Conservation (phyloP, 441 rosid genomes). For the Arabidopsis hybrid region DNA sequence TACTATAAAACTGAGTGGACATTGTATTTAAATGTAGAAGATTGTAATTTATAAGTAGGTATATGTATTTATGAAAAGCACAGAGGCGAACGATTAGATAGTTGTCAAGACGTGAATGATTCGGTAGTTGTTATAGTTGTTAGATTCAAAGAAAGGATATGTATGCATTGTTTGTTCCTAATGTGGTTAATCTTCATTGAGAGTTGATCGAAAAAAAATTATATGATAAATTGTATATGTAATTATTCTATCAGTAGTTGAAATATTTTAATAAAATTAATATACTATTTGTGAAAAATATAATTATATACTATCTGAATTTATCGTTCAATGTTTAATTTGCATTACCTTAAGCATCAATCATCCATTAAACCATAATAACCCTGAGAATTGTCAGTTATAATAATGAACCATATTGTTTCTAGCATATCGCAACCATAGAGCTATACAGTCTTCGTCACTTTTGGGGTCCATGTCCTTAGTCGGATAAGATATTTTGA, state of each 20-base stretch:
- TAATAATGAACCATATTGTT: neutral
- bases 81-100: constrained; percentile 26
- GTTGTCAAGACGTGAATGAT: constrained; percentile 33
- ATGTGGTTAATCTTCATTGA: no score
- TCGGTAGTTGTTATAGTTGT: constrained; percentile 10
- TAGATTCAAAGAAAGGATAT: constrained; percentile 1
- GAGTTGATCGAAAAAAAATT: neutral
- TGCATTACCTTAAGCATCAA: neutral
- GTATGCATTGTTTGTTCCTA: no score
- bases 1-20: constrained; percentile 19
- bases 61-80: constrained; percentile 26
- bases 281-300: no score
- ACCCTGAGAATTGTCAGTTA: neutral
- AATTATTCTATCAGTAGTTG: neutral
- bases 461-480: constrained; percentile 24
- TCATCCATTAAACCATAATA: neutral
- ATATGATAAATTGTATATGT: no score
- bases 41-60: constrained; percentile 19
- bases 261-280: no score
- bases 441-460: neutral
- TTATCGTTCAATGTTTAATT: neutral
- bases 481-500: constrained; percentile 42
- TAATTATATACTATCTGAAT: no score
- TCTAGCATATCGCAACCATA: neutral
- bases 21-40: constrained; percentile 16